Conservation (phyloP, 116 monocot genomes). For the Zostera marina region DNA sequence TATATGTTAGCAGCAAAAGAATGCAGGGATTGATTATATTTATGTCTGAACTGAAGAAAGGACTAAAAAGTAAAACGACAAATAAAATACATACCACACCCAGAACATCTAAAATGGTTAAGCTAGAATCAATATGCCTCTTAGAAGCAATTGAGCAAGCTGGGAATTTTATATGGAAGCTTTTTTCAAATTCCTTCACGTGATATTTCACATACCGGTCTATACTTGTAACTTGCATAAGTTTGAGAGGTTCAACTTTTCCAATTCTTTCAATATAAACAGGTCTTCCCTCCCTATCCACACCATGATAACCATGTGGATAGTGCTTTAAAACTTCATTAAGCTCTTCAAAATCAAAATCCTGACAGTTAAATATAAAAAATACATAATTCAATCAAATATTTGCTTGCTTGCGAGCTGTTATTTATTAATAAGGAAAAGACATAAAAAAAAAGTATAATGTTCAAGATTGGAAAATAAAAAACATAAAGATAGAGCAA, state of each 20-base stretch:
- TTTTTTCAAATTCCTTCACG: conserved; percentile 84
- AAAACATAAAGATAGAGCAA: too few relatives aligned
- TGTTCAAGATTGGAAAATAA: too few relatives aligned
- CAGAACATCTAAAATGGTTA: conserved; percentile 82
- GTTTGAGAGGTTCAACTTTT: conserved; percentile 64
- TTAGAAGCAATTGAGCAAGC: conserved; percentile 83
- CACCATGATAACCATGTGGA: conserved; percentile 94
- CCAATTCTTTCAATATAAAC: conserved; percentile 83
- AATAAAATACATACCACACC: conserved; percentile 52
- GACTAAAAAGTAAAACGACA: not conserved
- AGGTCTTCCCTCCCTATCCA: conserved; percentile 84
- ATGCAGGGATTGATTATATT: not conserved
- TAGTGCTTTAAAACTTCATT: conserved; percentile 61
- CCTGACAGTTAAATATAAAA: conserved; percentile 16
- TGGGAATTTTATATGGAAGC: conserved; percentile 60
- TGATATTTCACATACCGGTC: conserved; percentile 90
- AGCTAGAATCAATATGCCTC: conserved; percentile 65
- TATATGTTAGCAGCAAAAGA: not conserved
- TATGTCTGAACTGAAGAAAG: not conserved
- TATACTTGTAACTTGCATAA: conserved; percentile 61
- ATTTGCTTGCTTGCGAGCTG: too few relatives aligned
- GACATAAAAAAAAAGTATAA: too few relatives aligned
- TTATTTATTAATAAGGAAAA: too few relatives aligned
- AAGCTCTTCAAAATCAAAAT: conserved; percentile 71
- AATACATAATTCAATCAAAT: too few relatives aligned